A percentile compares a stretch with the other conserved stretches of the same genome.
These are phyloP conservation scores for Lentinula sp. DNA, from an alignment of 768 basidiomycete species.

Conservation along the genomic window DNA sequence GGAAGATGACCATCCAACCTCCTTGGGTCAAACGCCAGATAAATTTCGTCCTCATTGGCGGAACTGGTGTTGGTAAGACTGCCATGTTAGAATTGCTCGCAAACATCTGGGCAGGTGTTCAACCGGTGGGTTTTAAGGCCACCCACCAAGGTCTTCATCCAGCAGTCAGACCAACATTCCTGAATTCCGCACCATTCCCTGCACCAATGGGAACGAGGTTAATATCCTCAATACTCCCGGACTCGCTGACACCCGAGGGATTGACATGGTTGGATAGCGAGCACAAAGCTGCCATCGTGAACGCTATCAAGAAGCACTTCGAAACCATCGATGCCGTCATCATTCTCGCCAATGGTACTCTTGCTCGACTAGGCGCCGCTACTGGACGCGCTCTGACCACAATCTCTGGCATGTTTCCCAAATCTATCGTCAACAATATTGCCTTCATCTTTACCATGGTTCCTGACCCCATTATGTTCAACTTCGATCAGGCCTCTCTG, in stretches of 20 bases:
- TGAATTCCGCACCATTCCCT: not conserved
- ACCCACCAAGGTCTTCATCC: not conserved
- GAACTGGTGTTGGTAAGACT: not conserved
- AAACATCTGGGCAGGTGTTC: not conserved
- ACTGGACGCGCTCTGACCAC: conserved; percentile 20
- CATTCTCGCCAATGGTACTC: conserved; percentile 24
- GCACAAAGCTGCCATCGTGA: conserved; percentile 19
- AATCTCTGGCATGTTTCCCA: conserved; percentile 14
- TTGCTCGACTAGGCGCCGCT: conserved; percentile 14
- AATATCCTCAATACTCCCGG: conserved; percentile 23
- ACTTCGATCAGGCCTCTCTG: not conserved
- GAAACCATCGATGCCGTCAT: conserved; percentile 17
- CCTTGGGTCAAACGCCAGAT: not conserved
- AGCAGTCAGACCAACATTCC: not conserved
- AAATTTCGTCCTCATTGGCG: not conserved
- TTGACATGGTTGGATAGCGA: conserved; percentile 13
- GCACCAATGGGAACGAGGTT: not conserved
- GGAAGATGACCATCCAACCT: not conserved
- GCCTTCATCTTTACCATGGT: conserved; percentile 7
- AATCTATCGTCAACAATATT: conserved; percentile 16
- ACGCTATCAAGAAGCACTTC: conserved; percentile 14
- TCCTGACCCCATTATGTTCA: not conserved
- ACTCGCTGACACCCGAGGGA: conserved; percentile 21
- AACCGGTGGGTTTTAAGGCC: not conserved
- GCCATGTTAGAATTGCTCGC: not conserved